These are phyloP conservation scores for Colletotrichum phormii DNA, from an alignment of 2,329 filamentous ascomycete genomes.

Conservation along the genomic window DNA sequence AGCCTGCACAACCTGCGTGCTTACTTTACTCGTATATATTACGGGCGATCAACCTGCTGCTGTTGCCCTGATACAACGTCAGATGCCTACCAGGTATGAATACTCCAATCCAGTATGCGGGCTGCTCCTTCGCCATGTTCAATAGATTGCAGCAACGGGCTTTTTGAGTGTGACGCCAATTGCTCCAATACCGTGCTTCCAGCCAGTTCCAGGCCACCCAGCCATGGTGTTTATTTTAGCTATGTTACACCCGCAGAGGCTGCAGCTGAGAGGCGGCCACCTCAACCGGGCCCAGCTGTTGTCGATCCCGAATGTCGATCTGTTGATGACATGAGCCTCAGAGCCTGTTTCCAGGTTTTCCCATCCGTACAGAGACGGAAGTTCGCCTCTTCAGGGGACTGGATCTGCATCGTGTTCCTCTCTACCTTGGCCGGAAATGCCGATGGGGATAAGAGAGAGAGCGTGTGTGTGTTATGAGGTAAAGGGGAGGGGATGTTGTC, in stretches of 20 bases:
- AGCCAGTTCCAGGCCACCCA: neutral
- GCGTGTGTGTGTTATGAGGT: neutral
- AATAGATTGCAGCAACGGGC: neutral
- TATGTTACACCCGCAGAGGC: conserved; percentile 23
- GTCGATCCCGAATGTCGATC: conserved; percentile 27
- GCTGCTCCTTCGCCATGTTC: neutral
- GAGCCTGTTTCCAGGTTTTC: neutral
- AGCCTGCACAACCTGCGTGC: neutral
- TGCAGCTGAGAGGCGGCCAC: conserved; percentile 17
- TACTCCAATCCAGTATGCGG: neutral
- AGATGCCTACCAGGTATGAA: neutral
- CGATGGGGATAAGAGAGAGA: conserved; percentile 6
- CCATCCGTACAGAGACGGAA: neutral
- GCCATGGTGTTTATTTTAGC: conserved; percentile 24
- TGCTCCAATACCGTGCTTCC: neutral
- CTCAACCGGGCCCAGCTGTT: neutral
- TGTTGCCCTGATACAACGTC: neutral
- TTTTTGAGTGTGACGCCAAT: neutral
- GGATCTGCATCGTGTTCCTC: neutral
- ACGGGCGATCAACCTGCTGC: neutral
- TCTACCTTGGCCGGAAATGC: conserved; percentile 5
- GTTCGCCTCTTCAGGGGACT: neutral
- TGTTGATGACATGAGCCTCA: neutral
- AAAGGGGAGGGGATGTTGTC: neutral
- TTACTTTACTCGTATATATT: neutral